These are phyloP conservation scores for Pascua guehoae DNA, from an alignment of 1,284 basidiomycete genomes.

Conservation along the genomic window DNA sequence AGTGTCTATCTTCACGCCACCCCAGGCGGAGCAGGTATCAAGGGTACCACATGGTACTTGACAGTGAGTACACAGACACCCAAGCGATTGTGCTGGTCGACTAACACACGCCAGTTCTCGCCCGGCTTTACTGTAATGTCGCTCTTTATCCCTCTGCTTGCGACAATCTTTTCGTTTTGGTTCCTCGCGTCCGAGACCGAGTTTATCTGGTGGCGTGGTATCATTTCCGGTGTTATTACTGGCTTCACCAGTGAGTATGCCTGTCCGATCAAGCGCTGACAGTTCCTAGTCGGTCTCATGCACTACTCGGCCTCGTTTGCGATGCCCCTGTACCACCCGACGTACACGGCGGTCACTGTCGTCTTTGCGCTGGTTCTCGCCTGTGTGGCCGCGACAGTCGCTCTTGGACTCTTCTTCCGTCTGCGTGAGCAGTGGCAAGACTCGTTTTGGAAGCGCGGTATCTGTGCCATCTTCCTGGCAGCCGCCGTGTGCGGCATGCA, in stretches of 20 bases:
- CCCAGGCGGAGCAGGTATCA: neutral
- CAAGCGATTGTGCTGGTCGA: neutral
- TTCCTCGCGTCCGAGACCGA: conserved; percentile 50
- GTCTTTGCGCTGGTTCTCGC: conserved; percentile 52
- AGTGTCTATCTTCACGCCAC: conserved; percentile 44
- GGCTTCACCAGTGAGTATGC: conserved; percentile 64
- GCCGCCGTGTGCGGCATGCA: conserved; percentile 55
- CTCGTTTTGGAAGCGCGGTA: conserved; percentile 52
- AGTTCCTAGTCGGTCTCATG: conserved; percentile 45
- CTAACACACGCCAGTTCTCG: conserved; percentile 38
- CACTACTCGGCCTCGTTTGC: conserved; percentile 53
- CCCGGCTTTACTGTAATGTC: conserved; percentile 53
- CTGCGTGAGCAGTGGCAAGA: conserved; percentile 53
- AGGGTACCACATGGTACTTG: conserved; percentile 48
- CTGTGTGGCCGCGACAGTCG: conserved; percentile 51
- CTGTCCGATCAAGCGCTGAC: neutral
- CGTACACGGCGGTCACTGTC: conserved; percentile 46
- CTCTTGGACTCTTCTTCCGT: conserved; percentile 53
- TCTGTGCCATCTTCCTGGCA: conserved; percentile 50
- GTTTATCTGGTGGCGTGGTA: conserved; percentile 47
- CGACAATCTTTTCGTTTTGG: conserved; percentile 52
- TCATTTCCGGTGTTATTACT: conserved; percentile 66
- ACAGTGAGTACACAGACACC: conserved; percentile 23
- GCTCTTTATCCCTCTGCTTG: conserved; percentile 52
- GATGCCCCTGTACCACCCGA: conserved; percentile 38